Conservation (phyloP, 1,139 yeast species). For the Pichia sp. region DNA sequence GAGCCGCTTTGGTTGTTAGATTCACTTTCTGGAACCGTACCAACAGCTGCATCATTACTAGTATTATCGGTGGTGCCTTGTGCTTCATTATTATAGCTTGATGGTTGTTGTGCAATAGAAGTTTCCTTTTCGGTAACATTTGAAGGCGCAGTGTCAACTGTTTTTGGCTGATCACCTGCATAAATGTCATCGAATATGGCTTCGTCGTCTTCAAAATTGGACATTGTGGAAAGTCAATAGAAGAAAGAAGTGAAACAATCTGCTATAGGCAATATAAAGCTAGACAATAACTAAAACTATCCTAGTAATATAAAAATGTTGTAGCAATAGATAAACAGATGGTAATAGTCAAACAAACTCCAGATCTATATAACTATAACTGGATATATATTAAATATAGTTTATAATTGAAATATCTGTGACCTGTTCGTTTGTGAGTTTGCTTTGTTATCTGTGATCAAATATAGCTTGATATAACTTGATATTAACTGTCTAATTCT, state of each 20-base stretch:
- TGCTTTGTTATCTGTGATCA: neutral
- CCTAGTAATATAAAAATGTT: slow-evolving; percentile 1
- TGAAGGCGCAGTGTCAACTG: slow-evolving; percentile 9
- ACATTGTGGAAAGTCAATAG: slow-evolving; percentile 21
- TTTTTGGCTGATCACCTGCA: slow-evolving; percentile 30
- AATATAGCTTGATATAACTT: neutral
- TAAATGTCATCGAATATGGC: slow-evolving; percentile 42
- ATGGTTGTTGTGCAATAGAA: slow-evolving; percentile 1
- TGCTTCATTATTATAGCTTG: neutral
- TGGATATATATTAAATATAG: slow-evolving; percentile 4
- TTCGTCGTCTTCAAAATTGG: slow-evolving; percentile 76
- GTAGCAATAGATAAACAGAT: neutral
- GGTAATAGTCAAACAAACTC: slow-evolving; percentile 3
- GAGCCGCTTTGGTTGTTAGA: neutral
- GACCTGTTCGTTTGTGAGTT: neutral
- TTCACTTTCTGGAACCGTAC: slow-evolving; percentile 1
- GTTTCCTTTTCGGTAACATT: slow-evolving; percentile 5
- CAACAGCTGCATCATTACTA: slow-evolving; percentile 1
- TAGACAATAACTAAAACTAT: neutral
- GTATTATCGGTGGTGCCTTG: slow-evolving; percentile 1
- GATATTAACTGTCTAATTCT: slow-evolving; percentile 6
- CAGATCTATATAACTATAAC: slow-evolving; percentile 11
- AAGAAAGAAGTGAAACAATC: neutral
- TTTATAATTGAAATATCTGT: slow-evolving; percentile 11
- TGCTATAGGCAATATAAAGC: slow-evolving; percentile 5